Evolutionary conservation across 2,329 filamentous ascomycete species (phyloP), one percentile per base, ranked within the genome.

Genomic region (Calonectria leucothoes): DNA sequence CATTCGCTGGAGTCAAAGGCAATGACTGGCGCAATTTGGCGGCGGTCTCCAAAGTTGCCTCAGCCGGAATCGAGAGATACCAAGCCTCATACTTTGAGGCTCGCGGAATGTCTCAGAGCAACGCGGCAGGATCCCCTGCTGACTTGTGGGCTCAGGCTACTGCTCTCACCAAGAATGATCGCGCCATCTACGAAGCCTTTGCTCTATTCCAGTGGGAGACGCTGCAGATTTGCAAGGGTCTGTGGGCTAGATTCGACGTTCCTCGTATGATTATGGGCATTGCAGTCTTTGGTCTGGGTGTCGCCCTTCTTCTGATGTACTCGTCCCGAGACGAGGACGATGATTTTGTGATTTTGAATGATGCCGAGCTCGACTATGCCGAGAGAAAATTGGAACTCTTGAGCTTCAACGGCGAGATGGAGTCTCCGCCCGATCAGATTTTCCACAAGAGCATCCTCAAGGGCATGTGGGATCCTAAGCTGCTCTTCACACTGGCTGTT

Each of bases 201-300:
- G 86, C 89, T 20, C 87, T 88, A 14, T 98, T 98, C 82, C 95
- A 98, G 82, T 87, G 88, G 35, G 91, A 94, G 81, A 98, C 94
- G 0, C 87, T 99, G 55, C 88, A 88, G 33, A 89, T 96, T 15
- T 98, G 95, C 86, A 94, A 95, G 82, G 90, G 89, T 48, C 87
- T 98, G 20, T 99, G 97, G 97, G 95, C 97, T 27, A 92, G 94
- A 42, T 99, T 99, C 78, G 95, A 99, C 82, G 88, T 98, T 25
- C 89, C 91, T 2, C 94, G 93, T 82, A 99, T 99, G 95, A 81
- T 93, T 17, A 88, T 94, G 75, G 97, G 97, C 59, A 92, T 98
- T 45, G 82, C 84, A 0, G 90, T 98, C 67, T 90, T 97, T 74
- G 88, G 91, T 4, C 85, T 91, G 29, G 92, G 94, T 4, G 89